Evolutionary conservation across 2,329 filamentous ascomycete genomes (phyloP).

Genomic region (Xylariaceae sp.): DNA sequence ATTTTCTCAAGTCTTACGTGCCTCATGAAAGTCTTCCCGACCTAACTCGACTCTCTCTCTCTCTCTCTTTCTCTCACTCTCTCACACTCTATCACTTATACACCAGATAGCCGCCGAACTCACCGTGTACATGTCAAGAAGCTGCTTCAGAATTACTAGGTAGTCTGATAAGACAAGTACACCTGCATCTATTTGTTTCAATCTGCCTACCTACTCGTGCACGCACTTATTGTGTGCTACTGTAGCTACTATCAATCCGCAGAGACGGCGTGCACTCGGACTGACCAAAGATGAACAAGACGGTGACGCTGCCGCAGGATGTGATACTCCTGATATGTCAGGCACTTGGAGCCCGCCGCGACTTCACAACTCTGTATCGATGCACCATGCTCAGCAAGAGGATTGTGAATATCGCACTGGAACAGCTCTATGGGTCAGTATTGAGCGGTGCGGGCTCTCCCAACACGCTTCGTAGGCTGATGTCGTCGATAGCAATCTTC

Average conservation of each 20-base stretch:
- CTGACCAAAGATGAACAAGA: conserved; percentile 17
- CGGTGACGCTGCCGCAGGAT: conserved; percentile 47
- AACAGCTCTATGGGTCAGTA: conserved; percentile 58
- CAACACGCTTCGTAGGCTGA: conserved; percentile 18
- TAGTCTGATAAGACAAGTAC: too few species aligned
- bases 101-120: too few species aligned
- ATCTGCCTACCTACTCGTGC: too few species aligned
- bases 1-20: not conserved
- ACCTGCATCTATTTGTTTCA: too few species aligned
- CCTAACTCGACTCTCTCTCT: too few species aligned
- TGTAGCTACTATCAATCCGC: too few species aligned
- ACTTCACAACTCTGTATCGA: conserved; percentile 57
- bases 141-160: too few species aligned
- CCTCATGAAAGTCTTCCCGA: not conserved
- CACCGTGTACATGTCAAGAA: too few species aligned
- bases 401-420: conserved; percentile 54
- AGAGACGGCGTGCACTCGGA: too few species aligned
- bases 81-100: not conserved
- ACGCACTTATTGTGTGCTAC: too few species aligned
- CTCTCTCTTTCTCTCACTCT: not conserved
- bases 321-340: conserved; percentile 57
- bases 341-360: conserved; percentile 49
- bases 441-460: not conserved
- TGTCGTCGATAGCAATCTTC: conserved; percentile 37
- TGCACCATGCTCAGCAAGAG: conserved; percentile 51